These are phyloP conservation scores for Microcera coccophila DNA, from an alignment of 2,329 filamentous ascomycete genomes.

Conservation along the genomic window DNA sequence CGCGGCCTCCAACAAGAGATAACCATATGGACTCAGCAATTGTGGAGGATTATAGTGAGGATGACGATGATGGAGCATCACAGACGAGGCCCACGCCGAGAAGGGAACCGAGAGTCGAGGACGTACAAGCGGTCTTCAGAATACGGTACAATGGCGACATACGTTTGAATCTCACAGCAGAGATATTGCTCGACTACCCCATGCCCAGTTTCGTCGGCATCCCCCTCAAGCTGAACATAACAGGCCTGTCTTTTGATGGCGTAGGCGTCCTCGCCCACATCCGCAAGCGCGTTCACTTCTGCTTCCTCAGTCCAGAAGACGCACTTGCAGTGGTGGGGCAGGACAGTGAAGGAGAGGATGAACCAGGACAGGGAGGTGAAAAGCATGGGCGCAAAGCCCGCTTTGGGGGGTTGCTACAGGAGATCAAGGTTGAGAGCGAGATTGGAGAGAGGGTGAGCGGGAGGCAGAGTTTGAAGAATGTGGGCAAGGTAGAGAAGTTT, in stretches of 20 bases:
- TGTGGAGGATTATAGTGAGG: slow-evolving; percentile 37
- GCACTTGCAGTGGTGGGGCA: slow-evolving; percentile 66
- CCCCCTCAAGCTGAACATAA: slow-evolving; percentile 90
- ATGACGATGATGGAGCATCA: slow-evolving; percentile 28
- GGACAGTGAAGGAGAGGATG: slow-evolving; percentile 36
- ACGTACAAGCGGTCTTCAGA: slow-evolving; percentile 88
- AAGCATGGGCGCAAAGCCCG: slow-evolving; percentile 29
- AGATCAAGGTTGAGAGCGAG: slow-evolving; percentile 95
- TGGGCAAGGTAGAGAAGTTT: slow-evolving; percentile 97
- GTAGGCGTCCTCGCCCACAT: slow-evolving; percentile 91
- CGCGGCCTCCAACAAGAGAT: slow-evolving; percentile 57
- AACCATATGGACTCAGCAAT: slow-evolving; percentile 36
- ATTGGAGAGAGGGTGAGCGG: slow-evolving; percentile 89
- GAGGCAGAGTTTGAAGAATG: slow-evolving; percentile 95
- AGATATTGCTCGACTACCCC: slow-evolving; percentile 94
- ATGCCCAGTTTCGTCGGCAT: slow-evolving; percentile 98
- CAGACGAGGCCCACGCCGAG: slow-evolving; percentile 31
- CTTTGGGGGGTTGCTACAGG: slow-evolving; percentile 76
- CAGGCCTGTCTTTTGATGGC: slow-evolving; percentile 90
- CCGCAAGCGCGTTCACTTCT: slow-evolving; percentile 83
- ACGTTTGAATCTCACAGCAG: slow-evolving; percentile 82
- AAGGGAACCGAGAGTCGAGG: slow-evolving; percentile 73
- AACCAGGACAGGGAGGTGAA: slow-evolving; percentile 17
- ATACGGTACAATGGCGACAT: slow-evolving; percentile 87
- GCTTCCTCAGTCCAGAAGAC: slow-evolving; percentile 89